Conservation (phyloP, 305 asterid genomes). For the Andrographis paniculata region DNA sequence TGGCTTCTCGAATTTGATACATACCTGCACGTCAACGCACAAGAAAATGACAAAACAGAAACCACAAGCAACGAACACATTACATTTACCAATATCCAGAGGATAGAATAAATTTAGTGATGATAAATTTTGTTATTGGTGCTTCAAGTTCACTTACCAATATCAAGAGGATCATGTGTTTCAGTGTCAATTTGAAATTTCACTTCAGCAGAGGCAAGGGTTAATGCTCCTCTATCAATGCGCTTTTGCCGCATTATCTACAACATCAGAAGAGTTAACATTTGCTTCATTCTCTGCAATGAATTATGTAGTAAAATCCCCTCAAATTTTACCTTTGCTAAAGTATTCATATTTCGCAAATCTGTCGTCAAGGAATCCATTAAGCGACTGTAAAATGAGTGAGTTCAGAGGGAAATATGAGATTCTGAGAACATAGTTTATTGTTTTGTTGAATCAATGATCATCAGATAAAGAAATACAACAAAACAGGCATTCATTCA, state of each 20-base stretch:
- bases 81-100: no score
- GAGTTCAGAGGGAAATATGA: slow-evolving; percentile 7
- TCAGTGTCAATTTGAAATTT: slow-evolving; percentile 96
- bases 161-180: slow-evolving; percentile 99
- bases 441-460: not conserved
- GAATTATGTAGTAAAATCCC: slow-evolving; percentile 3
- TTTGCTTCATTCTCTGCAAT: not conserved
- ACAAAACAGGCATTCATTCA: not conserved
- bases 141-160: slow-evolving; percentile 50
- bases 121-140: not conserved
- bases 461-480: not conserved
- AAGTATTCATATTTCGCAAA: slow-evolving; percentile 80
- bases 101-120: not conserved
- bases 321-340: slow-evolving; percentile 68
- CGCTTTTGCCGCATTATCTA: slow-evolving; percentile 98
- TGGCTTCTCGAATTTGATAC: slow-evolving; percentile 99
- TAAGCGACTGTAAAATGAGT: slow-evolving; percentile 65
- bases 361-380: slow-evolving; percentile 86
- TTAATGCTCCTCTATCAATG: slow-evolving; percentile 93
- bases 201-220: slow-evolving; percentile 99
- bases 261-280: slow-evolving; percentile 20
- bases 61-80: no score
- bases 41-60: no score
- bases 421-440: slow-evolving; percentile 8
- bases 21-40: slow-evolving; percentile 73